These are phyloP conservation scores for Triticum timopheevii DNA, from an alignment of 176 grass and related monocot genomes.

Conservation along the genomic window DNA sequence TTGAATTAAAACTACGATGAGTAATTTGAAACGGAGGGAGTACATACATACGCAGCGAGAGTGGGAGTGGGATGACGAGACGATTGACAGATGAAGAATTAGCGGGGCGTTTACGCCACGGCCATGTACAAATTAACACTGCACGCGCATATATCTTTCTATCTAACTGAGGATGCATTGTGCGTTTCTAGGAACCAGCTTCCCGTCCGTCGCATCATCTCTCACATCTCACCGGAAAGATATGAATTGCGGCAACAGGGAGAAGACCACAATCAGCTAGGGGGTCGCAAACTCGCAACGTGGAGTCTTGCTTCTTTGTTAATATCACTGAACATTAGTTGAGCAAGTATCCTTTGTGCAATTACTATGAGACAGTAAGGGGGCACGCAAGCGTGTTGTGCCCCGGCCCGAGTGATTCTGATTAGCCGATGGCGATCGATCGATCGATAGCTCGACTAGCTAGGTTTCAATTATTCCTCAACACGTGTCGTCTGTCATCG, in stretches of 20 bases:
- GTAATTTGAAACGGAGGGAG: no score
- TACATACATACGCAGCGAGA: no score
- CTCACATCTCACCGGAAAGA: background rate
- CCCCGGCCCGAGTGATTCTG: background rate
- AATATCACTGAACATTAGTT: background rate
- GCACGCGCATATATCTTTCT: background rate
- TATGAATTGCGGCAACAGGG: background rate
- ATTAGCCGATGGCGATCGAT: background rate
- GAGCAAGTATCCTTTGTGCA: no score
- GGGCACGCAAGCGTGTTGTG: background rate
- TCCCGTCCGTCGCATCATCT: background rate
- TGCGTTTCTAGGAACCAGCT: background rate
- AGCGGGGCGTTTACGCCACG: conserved; percentile 33
- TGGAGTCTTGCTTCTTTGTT: background rate
- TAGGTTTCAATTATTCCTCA: background rate
- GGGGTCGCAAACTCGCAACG: no score
- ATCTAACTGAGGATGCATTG: background rate
- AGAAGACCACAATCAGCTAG: no score
- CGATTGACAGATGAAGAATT: background rate
- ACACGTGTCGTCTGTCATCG: background rate
- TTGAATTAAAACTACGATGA: no score
- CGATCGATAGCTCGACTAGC: background rate
- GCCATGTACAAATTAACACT: background rate
- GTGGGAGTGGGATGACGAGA: background rate
- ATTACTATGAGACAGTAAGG: background rate